Percentiles rank a stretch among this genome's conserved stretches.
Evolutionary conservation across 805 yeast species (phyloP).

Genomic region (Vanderwaltozyma polyspora): DNA sequence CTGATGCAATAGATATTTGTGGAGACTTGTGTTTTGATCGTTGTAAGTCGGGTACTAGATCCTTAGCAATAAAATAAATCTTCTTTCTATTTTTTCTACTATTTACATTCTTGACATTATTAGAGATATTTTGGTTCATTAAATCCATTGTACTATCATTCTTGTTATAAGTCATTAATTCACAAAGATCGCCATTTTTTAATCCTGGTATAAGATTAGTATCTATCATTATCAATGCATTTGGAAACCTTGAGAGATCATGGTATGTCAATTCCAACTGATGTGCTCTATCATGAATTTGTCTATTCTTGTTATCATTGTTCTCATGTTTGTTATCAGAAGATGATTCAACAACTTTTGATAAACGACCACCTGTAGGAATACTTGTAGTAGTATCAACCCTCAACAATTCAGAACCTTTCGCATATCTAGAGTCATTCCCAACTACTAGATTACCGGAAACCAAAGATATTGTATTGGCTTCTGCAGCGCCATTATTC

Average conservation of each 20-base stretch:
- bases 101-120: background rate
- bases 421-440: background rate
- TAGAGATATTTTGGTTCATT: background rate
- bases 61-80: slow-evolving; percentile 9
- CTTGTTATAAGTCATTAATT: slow-evolving; percentile 39
- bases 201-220: slow-evolving; percentile 48
- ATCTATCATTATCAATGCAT: slow-evolving; percentile 55
- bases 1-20: slow-evolving; percentile 47
- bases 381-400: background rate
- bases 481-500: slow-evolving; percentile 1
- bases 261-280: slow-evolving; percentile 37
- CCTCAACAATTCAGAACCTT: background rate
- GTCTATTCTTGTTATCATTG: background rate
- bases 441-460: slow-evolving; percentile 23
- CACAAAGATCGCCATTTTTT: slow-evolving; percentile 66
- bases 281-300: slow-evolving; percentile 4
- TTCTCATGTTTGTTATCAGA: background rate
- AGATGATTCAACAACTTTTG: background rate
- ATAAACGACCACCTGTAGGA: background rate
- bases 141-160: background rate
- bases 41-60: slow-evolving; percentile 1
- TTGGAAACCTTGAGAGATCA: slow-evolving; percentile 43
- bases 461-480: slow-evolving; percentile 17
- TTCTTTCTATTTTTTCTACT: slow-evolving; percentile 3
- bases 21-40: slow-evolving; percentile 1